Base-by-base conservation (phyloP, 768 basidiomycete species). In the Lactarius sp. region DNA sequence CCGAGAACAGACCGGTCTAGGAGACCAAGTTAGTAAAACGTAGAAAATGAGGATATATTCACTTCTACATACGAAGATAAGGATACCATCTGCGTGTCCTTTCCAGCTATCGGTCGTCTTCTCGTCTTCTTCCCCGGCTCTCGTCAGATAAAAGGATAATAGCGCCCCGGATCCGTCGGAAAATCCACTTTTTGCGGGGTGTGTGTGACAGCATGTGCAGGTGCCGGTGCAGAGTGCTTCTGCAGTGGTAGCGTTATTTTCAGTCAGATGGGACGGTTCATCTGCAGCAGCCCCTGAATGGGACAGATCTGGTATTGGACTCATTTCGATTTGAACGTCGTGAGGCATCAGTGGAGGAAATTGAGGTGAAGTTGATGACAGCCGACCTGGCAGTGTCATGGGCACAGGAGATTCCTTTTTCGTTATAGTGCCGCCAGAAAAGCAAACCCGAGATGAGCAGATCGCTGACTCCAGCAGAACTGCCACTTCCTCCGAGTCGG, bases 101-200 rank as follows among this genome's bases (percentile, higher is more conserved):
- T 57, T 57, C 56, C 56, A 47, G 50, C 50, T 60, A 7, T 60
- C 59, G 4, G 51, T 41, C 49, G 41, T 60, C 37, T 51, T 52
- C 41, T 42, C 41, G 20, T 60, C 59, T 27, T 60, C 59, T 53
- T 52, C 59, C n/a, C 44, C 50, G 2, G 50, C 59, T n/a, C 31
- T 20, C 13, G 36, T 27, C 39, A 60, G 39, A 52, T 52, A 52
- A 10, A 59, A 22, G 20, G 51, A 60, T 8, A 41, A 50, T 1
- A 60, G 31, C 4, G 56, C 56, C 1, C 46, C 56, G 2, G 18
- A 57, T 36, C 44, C 44, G 33, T 55, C 39, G 22, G 54, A 42
- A 31, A 42, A 55, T 41, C 14, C 22, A 10, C 27, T 8, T 16
- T 42, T 7, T 55, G 12, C 7, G 27, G 2, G 14, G 12, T 27